These are phyloP conservation scores for Earliella scabrosa DNA, from an alignment of 1,284 basidiomycete species.

Conservation along the genomic window DNA sequence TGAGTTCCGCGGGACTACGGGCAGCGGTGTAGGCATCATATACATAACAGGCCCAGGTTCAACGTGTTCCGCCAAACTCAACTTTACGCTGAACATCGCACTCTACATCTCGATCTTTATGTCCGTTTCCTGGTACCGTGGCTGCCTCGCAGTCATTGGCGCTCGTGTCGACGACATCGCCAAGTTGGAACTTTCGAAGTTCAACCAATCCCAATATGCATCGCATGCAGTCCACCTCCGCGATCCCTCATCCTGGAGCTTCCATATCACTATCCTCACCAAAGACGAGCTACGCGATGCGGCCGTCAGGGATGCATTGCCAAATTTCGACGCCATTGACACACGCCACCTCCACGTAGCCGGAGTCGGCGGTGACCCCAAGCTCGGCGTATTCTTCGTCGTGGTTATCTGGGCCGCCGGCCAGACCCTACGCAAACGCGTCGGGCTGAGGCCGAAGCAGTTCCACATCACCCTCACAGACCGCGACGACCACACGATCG, in stretches of 20 bases:
- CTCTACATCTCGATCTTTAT: slow-evolving; percentile 1
- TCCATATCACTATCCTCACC: slow-evolving; percentile 46
- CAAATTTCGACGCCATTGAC: slow-evolving; percentile 12
- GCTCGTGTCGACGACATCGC: slow-evolving; percentile 38
- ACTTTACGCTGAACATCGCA: too few species aligned
- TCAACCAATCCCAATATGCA: slow-evolving; percentile 4
- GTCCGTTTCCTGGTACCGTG: slow-evolving; percentile 14
- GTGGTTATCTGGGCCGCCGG: slow-evolving; percentile 61
- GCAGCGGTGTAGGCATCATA: background rate
- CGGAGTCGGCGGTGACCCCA: slow-evolving; percentile 45
- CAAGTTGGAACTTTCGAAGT: slow-evolving; percentile 18
- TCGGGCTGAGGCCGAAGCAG: slow-evolving; percentile 52
- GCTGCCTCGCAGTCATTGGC: slow-evolving; percentile 36
- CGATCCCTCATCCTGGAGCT: slow-evolving; percentile 27
- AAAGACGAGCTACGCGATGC: slow-evolving; percentile 38
- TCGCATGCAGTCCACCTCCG: slow-evolving; percentile 8
- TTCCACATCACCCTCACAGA: slow-evolving; percentile 58
- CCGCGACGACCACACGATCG: slow-evolving; percentile 46
- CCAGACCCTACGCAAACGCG: slow-evolving; percentile 50
- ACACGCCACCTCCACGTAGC: slow-evolving; percentile 27
- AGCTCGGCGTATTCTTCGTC: slow-evolving; percentile 46
- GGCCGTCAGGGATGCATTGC: slow-evolving; percentile 4
- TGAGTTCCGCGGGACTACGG: background rate
- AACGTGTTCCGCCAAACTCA: too few species aligned
- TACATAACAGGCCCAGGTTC: too few species aligned